Evolutionary conservation across 2,329 filamentous ascomycete genomes (phyloP).

Genomic region (Ascochyta lentis): DNA sequence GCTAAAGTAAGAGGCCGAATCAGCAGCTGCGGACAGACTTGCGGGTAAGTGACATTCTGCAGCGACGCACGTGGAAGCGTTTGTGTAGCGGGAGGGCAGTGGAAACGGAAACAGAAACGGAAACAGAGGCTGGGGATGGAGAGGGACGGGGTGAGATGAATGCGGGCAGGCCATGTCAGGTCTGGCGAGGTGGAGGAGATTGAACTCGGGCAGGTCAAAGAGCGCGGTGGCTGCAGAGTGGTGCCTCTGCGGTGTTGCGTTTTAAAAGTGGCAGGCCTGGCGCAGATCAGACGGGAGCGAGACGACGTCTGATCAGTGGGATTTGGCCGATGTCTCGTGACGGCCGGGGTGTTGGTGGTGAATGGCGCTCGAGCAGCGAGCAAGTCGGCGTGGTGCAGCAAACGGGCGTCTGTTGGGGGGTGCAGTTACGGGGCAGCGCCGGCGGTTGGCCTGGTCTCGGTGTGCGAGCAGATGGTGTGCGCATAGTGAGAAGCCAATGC

Average conservation of each 20-base stretch:
- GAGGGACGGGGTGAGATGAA: slow-evolving; percentile 4
- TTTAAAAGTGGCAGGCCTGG: slow-evolving; percentile 19
- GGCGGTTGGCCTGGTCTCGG: neutral
- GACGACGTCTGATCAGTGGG: slow-evolving; percentile 17
- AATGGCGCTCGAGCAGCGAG: slow-evolving; percentile 14
- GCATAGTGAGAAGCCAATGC: no score
- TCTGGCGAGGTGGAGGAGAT: slow-evolving; percentile 12
- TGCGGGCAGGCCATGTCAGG: neutral
- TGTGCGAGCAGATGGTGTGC: neutral
- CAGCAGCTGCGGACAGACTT: slow-evolving; percentile 9
- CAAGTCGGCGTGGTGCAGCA: slow-evolving; percentile 14
- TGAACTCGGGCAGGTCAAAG: neutral
- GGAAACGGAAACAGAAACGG: neutral
- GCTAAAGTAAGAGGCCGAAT: slow-evolving; percentile 12
- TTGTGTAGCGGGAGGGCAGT: neutral
- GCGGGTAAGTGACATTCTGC: slow-evolving; percentile 10
- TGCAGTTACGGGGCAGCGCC: neutral
- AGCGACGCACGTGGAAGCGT: slow-evolving; percentile 11
- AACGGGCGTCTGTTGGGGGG: neutral
- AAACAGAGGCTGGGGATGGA: neutral
- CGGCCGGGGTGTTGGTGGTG: slow-evolving; percentile 14
- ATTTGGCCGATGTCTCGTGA: slow-evolving; percentile 22
- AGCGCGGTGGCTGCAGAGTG: slow-evolving; percentile 12
- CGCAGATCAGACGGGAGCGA: slow-evolving; percentile 22
- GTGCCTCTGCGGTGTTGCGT: slow-evolving; percentile 5